These are phyloP conservation scores for Triadica sebifera DNA, from an alignment of 345 rosid species.

Conservation along the genomic window DNA sequence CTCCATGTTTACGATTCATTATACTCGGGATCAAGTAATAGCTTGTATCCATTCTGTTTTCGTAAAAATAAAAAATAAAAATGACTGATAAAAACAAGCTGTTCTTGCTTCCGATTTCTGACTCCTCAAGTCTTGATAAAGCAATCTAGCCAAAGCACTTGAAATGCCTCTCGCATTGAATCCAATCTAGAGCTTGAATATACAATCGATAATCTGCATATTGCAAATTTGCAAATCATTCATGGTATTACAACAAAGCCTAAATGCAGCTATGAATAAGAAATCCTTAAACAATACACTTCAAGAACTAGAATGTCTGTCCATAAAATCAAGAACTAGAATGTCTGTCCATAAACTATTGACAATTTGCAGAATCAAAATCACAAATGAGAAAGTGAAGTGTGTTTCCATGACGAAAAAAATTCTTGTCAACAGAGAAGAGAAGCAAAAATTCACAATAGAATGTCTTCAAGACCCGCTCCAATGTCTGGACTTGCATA, in stretches of 20 bases:
- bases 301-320: not conserved
- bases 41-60: too few relatives aligned
- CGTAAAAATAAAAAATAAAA: too few relatives aligned
- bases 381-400: not conserved
- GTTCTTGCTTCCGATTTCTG: not conserved
- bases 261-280: not conserved
- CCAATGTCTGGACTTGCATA: slow-evolving; percentile 81
- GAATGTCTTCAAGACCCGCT: slow-evolving; percentile 35
- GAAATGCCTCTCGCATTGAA: not conserved
- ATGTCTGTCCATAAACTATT: too few relatives aligned
- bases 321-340: not conserved
- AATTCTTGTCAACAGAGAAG: not conserved
- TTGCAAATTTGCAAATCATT: not conserved
- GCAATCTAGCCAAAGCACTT: not conserved
- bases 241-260: not conserved
- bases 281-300: not conserved
- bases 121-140: not conserved
- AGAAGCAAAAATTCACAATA: slow-evolving; percentile 19
- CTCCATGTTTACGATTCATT: too few relatives aligned
- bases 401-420: not conserved
- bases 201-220: slow-evolving; percentile 4
- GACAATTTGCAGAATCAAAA: not conserved
- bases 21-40: too few relatives aligned
- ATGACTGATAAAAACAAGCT: not conserved
- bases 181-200: slow-evolving; percentile 2